Base-by-base conservation (phyloP, 257 asterid genomes). In the Fraxinus cuspidata region DNA sequence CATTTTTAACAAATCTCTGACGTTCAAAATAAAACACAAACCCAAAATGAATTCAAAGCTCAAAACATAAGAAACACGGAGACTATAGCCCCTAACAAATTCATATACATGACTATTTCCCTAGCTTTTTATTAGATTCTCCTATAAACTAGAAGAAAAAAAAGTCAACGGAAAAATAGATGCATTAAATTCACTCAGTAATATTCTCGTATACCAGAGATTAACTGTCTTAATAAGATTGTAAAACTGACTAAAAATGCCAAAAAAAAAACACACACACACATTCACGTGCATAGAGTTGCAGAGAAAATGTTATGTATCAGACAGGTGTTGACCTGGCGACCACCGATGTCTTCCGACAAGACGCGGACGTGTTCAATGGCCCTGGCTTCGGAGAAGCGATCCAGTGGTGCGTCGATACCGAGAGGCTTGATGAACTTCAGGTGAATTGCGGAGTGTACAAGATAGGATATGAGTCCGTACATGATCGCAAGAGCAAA, bases 351-450 rank as follows among this genome's bases (percentile, higher is more conserved):
- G 40, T 96, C 97, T 58, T 89, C 83, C 4, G 99, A 85, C 68
- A 96, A 84, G 32, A 96, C 97, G 68, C 99, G 96, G 56, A 96
- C 96, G 85, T 96, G 99, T 79, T 96, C 86, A 72, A 96, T 74
- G 27, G 99, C 98, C 76, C 99, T 87, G 71, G 96, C 96, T 78
- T 92, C 99, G 13, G 99, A 93, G 86, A 96, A 96, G 18, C 91
- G 97, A 86, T 92, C 88, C 60, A 77, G 89, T 0, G 99, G 97
- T 18, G 99, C 99, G 79, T 96, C 97, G 27, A 74, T 12, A 3
- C 85, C 92, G 75, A 93, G 98, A 32, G 99, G 98, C 42, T 88
- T 85, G 82, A 93, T 79, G 86, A 92, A 90, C 85, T 88, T 92
- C 95, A 93, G 79, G 80, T 90, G 94, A 60, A 89, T 82, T 71